Evolutionary conservation across 108 stramenopile genomes (phyloP).

Genomic region (Skeletonema marinoi): DNA sequence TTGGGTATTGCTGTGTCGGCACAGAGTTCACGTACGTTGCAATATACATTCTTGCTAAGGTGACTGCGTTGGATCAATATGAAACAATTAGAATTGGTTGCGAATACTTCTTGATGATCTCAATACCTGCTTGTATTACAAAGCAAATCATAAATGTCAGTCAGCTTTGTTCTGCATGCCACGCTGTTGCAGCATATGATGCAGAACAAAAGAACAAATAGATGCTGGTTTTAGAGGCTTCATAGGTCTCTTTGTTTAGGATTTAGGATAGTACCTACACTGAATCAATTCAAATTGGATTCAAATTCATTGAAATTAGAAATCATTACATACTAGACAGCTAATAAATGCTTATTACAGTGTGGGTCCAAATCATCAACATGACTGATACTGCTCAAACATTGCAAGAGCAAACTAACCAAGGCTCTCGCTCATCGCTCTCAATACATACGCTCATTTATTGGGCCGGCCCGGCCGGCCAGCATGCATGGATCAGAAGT

Average conservation of each 20-base stretch:
- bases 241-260: neutral
- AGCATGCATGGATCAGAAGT: no score
- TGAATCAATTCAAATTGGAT: neutral
- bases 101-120: constrained; percentile 38
- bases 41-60: constrained; percentile 52
- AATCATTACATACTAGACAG: no score
- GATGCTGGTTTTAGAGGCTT: neutral
- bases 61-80: constrained; percentile 5
- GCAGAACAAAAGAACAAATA: constrained; percentile 53
- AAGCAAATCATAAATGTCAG: constrained; percentile 89
- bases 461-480: no score
- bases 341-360: no score
- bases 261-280: neutral
- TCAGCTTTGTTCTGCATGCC: constrained; percentile 81
- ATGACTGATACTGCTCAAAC: no score
- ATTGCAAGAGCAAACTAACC: no score
- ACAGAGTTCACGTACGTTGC: constrained; percentile 88
- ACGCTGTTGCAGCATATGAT: constrained; percentile 81
- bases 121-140: constrained; percentile 74
- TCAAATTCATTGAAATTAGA: neutral
- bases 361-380: no score
- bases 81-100: constrained; percentile 32
- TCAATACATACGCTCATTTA: no score
- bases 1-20: constrained; percentile 95
- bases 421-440: no score